phyloP scores from a whole-genome alignment of 352 stramenopile species.

The Globisporangium polare region DNA sequence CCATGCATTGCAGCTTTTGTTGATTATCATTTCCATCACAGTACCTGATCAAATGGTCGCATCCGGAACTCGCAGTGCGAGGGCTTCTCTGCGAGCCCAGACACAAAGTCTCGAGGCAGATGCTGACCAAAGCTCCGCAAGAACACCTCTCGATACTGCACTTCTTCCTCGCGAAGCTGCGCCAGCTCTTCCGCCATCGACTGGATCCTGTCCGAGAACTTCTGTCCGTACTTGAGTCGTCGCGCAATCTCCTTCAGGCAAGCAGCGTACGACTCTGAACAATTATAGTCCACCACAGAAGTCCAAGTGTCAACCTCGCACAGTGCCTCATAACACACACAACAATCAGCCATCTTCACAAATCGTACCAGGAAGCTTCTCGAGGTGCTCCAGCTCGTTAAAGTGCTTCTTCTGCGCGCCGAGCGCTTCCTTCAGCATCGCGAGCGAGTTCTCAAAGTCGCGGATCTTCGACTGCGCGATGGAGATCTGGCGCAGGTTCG shows the following conservation, averaged over 20 bases:
- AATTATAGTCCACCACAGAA: neutral
- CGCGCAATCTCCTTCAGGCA: conserved; percentile 80
- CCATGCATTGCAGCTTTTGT: neutral
- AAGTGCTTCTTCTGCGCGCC: conserved; percentile 81
- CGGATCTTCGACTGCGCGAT: conserved; percentile 81
- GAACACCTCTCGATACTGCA: conserved; percentile 73
- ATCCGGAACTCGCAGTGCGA: conserved; percentile 88
- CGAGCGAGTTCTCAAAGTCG: conserved; percentile 87
- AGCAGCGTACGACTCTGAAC: conserved; percentile 65
- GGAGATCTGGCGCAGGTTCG: conserved; percentile 67
- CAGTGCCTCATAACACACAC: neutral
- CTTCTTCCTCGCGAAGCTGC: conserved; percentile 77
- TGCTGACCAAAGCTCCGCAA: conserved; percentile 75
- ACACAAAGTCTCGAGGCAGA: conserved; percentile 76
- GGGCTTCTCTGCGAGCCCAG: conserved; percentile 79
- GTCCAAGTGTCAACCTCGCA: neutral
- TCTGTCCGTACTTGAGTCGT: conserved; percentile 59
- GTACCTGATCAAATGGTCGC: conserved; percentile 74
- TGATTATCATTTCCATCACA: neutral
- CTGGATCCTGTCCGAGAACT: conserved; percentile 80
- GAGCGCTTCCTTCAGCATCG: conserved; percentile 75
- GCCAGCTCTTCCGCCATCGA: conserved; percentile 84
- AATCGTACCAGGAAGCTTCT: conserved; percentile 63
- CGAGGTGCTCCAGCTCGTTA: conserved; percentile 79
- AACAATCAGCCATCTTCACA: neutral